Conservation (phyloP, 495 filamentous ascomycete species). For the Endocarpon pusillum region DNA sequence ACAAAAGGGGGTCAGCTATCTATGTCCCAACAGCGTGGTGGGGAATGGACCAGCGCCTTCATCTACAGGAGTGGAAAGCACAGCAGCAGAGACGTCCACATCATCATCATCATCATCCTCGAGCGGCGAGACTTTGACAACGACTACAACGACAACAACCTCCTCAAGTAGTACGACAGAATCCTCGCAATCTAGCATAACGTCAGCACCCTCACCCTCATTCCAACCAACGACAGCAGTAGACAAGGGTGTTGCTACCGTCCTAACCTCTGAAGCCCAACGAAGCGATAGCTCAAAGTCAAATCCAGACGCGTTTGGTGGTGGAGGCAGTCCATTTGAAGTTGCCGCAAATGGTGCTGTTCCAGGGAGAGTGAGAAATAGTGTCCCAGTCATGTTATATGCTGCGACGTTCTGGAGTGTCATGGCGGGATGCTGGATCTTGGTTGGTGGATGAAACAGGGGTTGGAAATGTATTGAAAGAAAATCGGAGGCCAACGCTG, state of each 20-base stretch:
- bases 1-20: slow-evolving; percentile 5
- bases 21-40: slow-evolving; percentile 11
- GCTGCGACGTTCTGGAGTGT: too few species aligned
- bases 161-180: not conserved
- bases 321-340: slow-evolving; percentile 6
- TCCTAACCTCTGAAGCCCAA: not conserved
- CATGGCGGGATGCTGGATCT: too few species aligned
- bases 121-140: not conserved
- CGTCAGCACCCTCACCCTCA: not conserved
- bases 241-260: not conserved
- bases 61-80: not conserved
- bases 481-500: too few species aligned
- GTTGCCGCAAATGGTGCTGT: slow-evolving; percentile 3
- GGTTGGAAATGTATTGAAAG: too few species aligned
- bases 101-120: slow-evolving; percentile 1
- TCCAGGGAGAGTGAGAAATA: too few species aligned
- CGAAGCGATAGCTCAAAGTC: slow-evolving; percentile 1
- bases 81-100: not conserved
- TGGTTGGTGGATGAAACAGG: too few species aligned
- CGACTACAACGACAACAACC: slow-evolving; percentile 1
- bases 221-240: slow-evolving; percentile 1
- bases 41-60: not conserved
- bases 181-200: not conserved
- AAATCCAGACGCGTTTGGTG: slow-evolving; percentile 2
- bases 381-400: too few species aligned